Evolutionary conservation across 306 rosid species (phyloP).

Genomic region (Cucurbita argyrosperma): DNA sequence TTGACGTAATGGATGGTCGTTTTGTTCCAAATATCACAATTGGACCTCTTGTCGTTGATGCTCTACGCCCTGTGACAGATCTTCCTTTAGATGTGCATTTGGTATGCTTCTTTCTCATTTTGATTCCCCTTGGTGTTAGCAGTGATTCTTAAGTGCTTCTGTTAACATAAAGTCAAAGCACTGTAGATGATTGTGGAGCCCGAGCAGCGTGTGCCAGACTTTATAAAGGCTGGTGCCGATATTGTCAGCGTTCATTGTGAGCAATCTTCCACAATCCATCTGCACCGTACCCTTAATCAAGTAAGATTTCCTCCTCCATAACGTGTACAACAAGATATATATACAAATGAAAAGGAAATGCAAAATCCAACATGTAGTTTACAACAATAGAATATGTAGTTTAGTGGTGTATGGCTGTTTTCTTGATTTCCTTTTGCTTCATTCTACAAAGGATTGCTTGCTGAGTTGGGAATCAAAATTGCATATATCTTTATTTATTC

Average conservation of each 20-base stretch:
- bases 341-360: neutral
- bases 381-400: neutral
- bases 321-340: neutral
- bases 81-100: constrained; percentile 97
- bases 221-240: constrained; percentile 99
- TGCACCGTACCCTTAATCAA: constrained; percentile 76
- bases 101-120: constrained; percentile 36
- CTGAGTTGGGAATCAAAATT: neutral
- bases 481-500: neutral
- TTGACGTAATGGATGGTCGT: constrained; percentile 98
- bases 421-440: neutral
- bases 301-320: constrained; percentile 30
- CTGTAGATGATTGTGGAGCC: constrained; percentile 97
- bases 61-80: constrained; percentile 96
- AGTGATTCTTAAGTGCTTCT: neutral
- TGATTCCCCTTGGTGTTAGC: neutral
- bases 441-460: neutral
- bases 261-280: constrained; percentile 92
- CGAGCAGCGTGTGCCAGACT: constrained; percentile 89
- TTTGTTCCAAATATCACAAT: constrained; percentile 96
- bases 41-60: constrained; percentile 94
- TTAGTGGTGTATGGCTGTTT: neutral
- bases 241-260: constrained; percentile 89
- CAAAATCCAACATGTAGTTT: neutral
- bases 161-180: constrained; percentile 9